Evolutionary conservation across 225 moss, liverwort and hornwort species (phyloP), one percentile per base, ranked within the genome.

Genomic region (Bryum argenteum): DNA sequence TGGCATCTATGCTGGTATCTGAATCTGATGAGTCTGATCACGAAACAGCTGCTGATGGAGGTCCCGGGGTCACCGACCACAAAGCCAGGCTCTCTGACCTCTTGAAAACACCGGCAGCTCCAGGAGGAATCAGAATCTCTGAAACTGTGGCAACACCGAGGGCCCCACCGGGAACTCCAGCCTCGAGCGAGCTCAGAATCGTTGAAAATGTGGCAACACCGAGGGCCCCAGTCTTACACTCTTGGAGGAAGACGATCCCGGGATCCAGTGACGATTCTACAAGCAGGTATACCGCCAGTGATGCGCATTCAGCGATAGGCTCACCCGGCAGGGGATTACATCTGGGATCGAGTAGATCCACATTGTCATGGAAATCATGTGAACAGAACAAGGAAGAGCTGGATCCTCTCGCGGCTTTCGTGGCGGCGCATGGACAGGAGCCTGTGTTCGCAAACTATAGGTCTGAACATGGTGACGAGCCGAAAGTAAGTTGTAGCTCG

Each of bases 1-100:
- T 83, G 80, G 86, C 82, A 60, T 74, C 78, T 15, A 75, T 86
- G 75, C 65, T 86, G 40, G 41, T 51, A 28, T 33, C 55, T 20
- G 73, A 66, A 43, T 59, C 58, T 20, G 65, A 68, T 15, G 61
- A 41, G 41, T 10, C 37, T 43, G 51, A 69, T 61, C 53, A 71
- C 9, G 75, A 6, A 26, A 73, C 50, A 59, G 75, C 3, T 55
- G 22, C 21, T 39, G 60, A 53, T 53, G 12, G 16, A 33, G 52
- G 37, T 11, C 11, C 50, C 48, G 52, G 44, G 38, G 41, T 37
- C 28, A 24, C 33, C 5, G 33, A 33, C 33, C 33, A 33, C 33
- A 33, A 6, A 4, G 33, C 33, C 33, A 33, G 33, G 33, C 33
- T 33, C 5, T 33, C 33, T 33, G 33, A 33, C 5, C 33, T 33